Conservation (phyloP, 805 yeast species). For the Starmera caribaea region DNA sequence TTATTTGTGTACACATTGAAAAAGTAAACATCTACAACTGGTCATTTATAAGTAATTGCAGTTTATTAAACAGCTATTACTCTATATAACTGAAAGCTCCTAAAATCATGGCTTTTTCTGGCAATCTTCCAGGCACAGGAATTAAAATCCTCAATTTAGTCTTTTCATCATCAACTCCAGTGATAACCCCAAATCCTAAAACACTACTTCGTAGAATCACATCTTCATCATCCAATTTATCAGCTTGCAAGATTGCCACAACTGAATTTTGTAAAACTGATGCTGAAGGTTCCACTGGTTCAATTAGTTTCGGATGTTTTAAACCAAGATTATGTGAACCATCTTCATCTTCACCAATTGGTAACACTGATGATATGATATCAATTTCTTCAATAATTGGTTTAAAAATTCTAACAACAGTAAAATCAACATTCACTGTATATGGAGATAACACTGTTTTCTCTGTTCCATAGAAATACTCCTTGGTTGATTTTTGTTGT, state of each 20-base stretch:
- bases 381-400: slow-evolving; percentile 25
- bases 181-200: slow-evolving; percentile 59
- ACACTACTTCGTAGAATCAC: slow-evolving; percentile 47
- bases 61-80: slow-evolving; percentile 22
- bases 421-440: slow-evolving; percentile 63
- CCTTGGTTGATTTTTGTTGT: slow-evolving; percentile 72
- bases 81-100: slow-evolving; percentile 81
- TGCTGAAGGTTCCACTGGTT: slow-evolving; percentile 34
- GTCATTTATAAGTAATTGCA: too few species aligned
- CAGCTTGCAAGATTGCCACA: slow-evolving; percentile 52
- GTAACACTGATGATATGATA: slow-evolving; percentile 15
- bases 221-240: slow-evolving; percentile 35
- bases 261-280: slow-evolving; percentile 65
- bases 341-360: slow-evolving; percentile 17
- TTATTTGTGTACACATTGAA: too few species aligned
- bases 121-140: slow-evolving; percentile 84
- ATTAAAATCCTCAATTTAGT: slow-evolving; percentile 59
- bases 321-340: slow-evolving; percentile 14
- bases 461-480: slow-evolving; percentile 80
- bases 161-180: slow-evolving; percentile 62
- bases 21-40: too few species aligned
- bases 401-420: slow-evolving; percentile 51
- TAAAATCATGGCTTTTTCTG: slow-evolving; percentile 60
- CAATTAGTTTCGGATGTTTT: slow-evolving; percentile 15
- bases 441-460: slow-evolving; percentile 71